Evolutionary conservation across 345 rosid genomes (phyloP).

Genomic region (Rhizophora mangle): DNA sequence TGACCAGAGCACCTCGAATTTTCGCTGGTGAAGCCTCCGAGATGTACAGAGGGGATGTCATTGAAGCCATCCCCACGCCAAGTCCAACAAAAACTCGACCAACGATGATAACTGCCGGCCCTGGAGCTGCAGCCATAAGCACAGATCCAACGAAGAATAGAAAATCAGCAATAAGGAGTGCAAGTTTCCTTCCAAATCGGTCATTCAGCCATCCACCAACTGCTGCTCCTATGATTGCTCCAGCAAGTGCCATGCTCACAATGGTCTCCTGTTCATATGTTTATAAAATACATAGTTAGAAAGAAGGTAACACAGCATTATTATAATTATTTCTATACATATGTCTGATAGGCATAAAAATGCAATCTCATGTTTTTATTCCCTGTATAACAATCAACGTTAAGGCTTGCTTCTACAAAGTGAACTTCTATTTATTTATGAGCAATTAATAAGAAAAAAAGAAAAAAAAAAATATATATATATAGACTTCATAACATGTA

Average conservation of each 20-base stretch:
- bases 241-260: conserved; percentile 90
- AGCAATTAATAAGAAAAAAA: too few relatives aligned
- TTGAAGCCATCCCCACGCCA: conserved; percentile 94
- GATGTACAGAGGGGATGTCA: conserved; percentile 88
- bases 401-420: too few relatives aligned
- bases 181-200: conserved; percentile 53
- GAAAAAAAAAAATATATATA: too few relatives aligned
- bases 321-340: neutral
- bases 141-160: conserved; percentile 71
- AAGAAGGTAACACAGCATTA: too few relatives aligned
- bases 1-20: conserved; percentile 87
- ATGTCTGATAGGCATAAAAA: too few relatives aligned
- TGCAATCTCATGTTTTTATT: too few relatives aligned
- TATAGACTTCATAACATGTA: too few relatives aligned
- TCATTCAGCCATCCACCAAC: conserved; percentile 85
- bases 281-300: neutral
- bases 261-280: conserved; percentile 59
- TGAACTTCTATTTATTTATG: too few relatives aligned
- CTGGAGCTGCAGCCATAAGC: conserved; percentile 69
- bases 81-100: conserved; percentile 82
- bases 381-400: too few relatives aligned
- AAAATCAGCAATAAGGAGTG: conserved; percentile 63
- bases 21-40: conserved; percentile 87
- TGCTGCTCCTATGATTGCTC: conserved; percentile 84
- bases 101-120: conserved; percentile 51